Evolutionary conservation across 2,329 filamentous ascomycete genomes (phyloP), one percentile per base, ranked within the genome.

Genomic region (Orbilia oligospora): DNA sequence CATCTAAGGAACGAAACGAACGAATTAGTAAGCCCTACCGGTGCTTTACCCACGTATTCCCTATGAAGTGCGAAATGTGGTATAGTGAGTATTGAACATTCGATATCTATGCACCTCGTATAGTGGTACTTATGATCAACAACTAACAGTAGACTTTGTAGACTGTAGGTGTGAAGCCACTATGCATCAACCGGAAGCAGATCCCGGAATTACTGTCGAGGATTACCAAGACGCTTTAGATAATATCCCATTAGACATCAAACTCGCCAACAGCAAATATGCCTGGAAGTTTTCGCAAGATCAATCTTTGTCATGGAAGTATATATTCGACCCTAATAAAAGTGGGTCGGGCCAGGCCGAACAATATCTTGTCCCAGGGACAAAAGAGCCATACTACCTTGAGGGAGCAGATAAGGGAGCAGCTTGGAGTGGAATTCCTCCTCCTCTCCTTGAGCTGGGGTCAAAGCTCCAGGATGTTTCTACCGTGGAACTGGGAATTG

Each of bases 381-480:
- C 51, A 55, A 33, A 55, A 14, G 51, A 33, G 27, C 51, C 51
- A 55, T 55, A 36, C 22, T 55, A 33, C n/a, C 51, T 55, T 14
- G 51, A 55, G n/a, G 51, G 51, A 0, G 24, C 51, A 12, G 24
- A 16, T 18, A 14, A 2, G 33, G 22, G n/a, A 27, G 10, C 1
- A 5, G 9, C 51, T 14, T 18, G 27, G 51, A 36, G 22, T 6
- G 27, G 16, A 14, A 33, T 33, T 18, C 20, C 16, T 33, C 3
- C 8, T 16, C 51, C 51, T 5, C 16, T 55, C 2, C 27, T 6
- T 10, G 27, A 18, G 3, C n/a, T 55, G 1, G 27, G 9, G 0
- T 36, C 51, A n/a, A 30, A 55, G 3, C 27, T 55, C 10, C 14
- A n/a, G 16, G 51, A 16, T 27, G 27, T 3, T n/a, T 51, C n/a